Percentiles rank a stretch among this genome's conserved stretches.
Evolutionary conservation across 352 stramenopile species (phyloP).

Genomic region (Phytophthora crassamura): DNA sequence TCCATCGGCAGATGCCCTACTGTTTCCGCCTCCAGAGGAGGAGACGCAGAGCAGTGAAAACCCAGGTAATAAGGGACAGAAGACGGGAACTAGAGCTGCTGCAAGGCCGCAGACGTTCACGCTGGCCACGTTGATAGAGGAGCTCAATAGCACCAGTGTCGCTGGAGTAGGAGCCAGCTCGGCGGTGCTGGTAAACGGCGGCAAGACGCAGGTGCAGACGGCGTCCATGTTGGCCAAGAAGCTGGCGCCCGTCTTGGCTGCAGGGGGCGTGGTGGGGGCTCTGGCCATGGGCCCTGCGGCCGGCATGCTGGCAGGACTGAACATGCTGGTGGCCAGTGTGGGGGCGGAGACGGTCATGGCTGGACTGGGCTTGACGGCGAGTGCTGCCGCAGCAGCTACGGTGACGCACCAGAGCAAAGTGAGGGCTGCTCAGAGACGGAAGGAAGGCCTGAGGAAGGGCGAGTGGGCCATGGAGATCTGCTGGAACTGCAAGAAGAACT

Average conservation of each 20-base stretch:
- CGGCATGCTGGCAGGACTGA: slow-evolving; percentile 62
- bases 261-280: slow-evolving; percentile 61
- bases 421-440: slow-evolving; percentile 40
- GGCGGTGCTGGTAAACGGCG: neutral
- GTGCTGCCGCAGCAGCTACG: slow-evolving; percentile 59
- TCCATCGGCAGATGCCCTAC: slow-evolving; percentile 11
- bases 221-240: slow-evolving; percentile 46
- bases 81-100: neutral
- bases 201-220: slow-evolving; percentile 8
- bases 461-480: slow-evolving; percentile 79
- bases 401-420: slow-evolving; percentile 60
- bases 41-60: neutral
- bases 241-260: slow-evolving; percentile 58
- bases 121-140: slow-evolving; percentile 45
- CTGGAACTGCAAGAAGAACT: slow-evolving; percentile 68
- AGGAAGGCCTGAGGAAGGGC: slow-evolving; percentile 53
- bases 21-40: slow-evolving; percentile 26
- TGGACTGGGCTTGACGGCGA: slow-evolving; percentile 64
- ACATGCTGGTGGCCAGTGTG: slow-evolving; percentile 61
- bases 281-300: slow-evolving; percentile 58
- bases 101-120: slow-evolving; percentile 30
- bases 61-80: slow-evolving; percentile 13
- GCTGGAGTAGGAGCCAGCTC: slow-evolving; percentile 6
- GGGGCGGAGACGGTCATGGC: slow-evolving; percentile 62
- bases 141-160: slow-evolving; percentile 34